Evolutionary conservation across 176 grass and related monocot genomes (phyloP).

Genomic region (Dendrocalamus sinicus): DNA sequence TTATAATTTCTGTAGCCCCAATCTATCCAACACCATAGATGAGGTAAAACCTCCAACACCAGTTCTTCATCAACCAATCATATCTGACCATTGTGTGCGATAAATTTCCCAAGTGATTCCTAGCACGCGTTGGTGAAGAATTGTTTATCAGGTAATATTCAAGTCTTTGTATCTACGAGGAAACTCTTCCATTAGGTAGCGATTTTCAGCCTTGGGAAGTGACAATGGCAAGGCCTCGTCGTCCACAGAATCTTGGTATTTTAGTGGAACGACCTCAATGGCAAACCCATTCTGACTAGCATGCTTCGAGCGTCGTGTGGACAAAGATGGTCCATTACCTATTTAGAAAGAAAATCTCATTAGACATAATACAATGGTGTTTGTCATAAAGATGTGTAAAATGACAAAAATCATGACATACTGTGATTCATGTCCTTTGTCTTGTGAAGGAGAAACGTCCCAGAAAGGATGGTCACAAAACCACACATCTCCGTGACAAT

Average conservation of each 20-base stretch:
- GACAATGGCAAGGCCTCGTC: slow-evolving; percentile 52
- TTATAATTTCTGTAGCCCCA: slow-evolving; percentile 16
- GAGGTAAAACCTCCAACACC: slow-evolving; percentile 30
- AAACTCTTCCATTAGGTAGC: slow-evolving; percentile 44
- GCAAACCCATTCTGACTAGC: slow-evolving; percentile 51
- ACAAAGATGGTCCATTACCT: slow-evolving; percentile 50
- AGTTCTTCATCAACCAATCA: slow-evolving; percentile 38
- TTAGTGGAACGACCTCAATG: slow-evolving; percentile 52
- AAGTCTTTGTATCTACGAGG: slow-evolving; percentile 62
- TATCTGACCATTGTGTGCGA: slow-evolving; percentile 27
- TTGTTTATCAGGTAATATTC: slow-evolving; percentile 38
- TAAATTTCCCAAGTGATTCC: slow-evolving; percentile 19
- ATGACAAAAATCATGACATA: slow-evolving; percentile 38
- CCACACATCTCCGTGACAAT: slow-evolving; percentile 81
- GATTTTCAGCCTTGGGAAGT: slow-evolving; percentile 51
- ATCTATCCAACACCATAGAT: slow-evolving; percentile 12
- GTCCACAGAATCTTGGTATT: slow-evolving; percentile 54
- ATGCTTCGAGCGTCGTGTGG: slow-evolving; percentile 44
- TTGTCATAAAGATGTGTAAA: background rate
- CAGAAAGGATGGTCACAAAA: slow-evolving; percentile 82
- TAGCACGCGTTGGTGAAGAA: background rate
- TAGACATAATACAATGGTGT: slow-evolving; percentile 25
- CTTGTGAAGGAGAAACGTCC: slow-evolving; percentile 85
- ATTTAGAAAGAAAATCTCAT: slow-evolving; percentile 23
- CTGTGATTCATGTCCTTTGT: slow-evolving; percentile 76